phyloP scores from a whole-genome alignment of 371 early-diverging fungal genomes.

The Batrachochytrium dendrobatidis region DNA sequence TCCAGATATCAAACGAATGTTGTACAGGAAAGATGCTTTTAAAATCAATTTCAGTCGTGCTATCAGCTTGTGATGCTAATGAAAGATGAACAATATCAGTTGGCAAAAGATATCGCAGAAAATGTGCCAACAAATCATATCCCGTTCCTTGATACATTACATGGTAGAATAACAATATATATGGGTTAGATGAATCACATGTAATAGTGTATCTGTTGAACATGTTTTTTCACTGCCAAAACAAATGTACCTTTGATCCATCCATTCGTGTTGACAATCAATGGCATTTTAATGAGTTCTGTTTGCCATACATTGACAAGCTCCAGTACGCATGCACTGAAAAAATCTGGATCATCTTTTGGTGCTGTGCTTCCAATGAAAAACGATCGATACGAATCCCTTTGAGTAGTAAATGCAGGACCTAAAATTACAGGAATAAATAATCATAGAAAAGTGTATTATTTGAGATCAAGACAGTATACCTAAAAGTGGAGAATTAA shows the following conservation, averaged over 20 bases:
- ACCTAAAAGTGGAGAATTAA: slow-evolving; percentile 56
- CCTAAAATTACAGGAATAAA: slow-evolving; percentile 25
- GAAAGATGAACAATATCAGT: not conserved
- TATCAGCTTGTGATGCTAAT: no score
- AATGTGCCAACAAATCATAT: not conserved
- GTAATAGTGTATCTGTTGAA: not conserved
- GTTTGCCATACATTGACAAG: slow-evolving; percentile 46
- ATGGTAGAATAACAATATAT: no score
- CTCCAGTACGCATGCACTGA: slow-evolving; percentile 50
- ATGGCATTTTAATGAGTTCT: slow-evolving; percentile 48
- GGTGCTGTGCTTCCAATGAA: slow-evolving; percentile 63
- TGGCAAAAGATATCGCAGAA: not conserved
- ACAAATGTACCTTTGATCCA: slow-evolving; percentile 61
- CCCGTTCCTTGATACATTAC: slow-evolving; percentile 10
- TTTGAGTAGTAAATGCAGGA: slow-evolving; percentile 68
- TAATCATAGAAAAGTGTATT: not conserved
- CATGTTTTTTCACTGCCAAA: no score
- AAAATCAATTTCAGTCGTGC: no score
- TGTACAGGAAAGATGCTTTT: no score
- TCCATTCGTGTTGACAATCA: slow-evolving; percentile 77
- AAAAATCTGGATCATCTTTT: slow-evolving; percentile 59
- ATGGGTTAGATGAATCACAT: not conserved
- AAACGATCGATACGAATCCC: slow-evolving; percentile 48
- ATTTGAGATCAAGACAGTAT: not conserved
- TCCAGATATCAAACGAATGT: no score